Percentiles rank a stretch among this genome's conserved stretches.
These are phyloP conservation scores for Kodamaea hsintzibuensis DNA, from an alignment of 805 yeast species.

Conservation along the genomic window DNA sequence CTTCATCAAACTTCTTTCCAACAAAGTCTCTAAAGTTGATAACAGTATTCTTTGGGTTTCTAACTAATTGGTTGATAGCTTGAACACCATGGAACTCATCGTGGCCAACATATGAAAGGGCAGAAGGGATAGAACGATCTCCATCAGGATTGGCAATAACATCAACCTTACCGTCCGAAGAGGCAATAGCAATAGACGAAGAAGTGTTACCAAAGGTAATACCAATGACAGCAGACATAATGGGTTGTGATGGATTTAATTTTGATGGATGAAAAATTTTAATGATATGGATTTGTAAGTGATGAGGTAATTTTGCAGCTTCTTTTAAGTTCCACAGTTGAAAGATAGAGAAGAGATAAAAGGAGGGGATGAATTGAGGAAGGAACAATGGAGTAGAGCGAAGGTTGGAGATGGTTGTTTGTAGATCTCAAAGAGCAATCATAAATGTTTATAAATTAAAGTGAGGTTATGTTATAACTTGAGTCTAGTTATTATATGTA, in stretches of 20 bases:
- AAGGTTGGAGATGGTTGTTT: too few relatives aligned
- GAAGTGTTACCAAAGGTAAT: conserved; percentile 95
- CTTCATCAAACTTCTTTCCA: conserved; percentile 70
- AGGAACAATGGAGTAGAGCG: too few relatives aligned
- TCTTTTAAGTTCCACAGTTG: neutral
- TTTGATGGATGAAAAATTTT: conserved; percentile 3
- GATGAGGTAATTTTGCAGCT: neutral
- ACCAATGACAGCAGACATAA: conserved; percentile 70
- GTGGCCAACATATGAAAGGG: conserved; percentile 84
- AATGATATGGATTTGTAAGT: neutral
- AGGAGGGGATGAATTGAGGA: too few relatives aligned
- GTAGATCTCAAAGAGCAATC: too few relatives aligned
- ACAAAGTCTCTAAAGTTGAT: conserved; percentile 91
- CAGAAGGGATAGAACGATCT: conserved; percentile 94
- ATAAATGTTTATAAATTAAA: too few relatives aligned
- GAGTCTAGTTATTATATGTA: too few relatives aligned
- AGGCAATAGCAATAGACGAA: conserved; percentile 88
- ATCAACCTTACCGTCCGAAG: conserved; percentile 86
- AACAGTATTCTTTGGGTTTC: conserved; percentile 86
- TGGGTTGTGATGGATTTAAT: conserved; percentile 1
- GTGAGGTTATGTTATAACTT: too few relatives aligned
- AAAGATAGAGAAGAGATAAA: too few relatives aligned
- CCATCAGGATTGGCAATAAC: conserved; percentile 99
- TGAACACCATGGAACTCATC: conserved; percentile 98
- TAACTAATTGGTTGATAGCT: conserved; percentile 87